Conservation (phyloP, 148 eudicot genomes). For the Simmondsia chinensis region DNA sequence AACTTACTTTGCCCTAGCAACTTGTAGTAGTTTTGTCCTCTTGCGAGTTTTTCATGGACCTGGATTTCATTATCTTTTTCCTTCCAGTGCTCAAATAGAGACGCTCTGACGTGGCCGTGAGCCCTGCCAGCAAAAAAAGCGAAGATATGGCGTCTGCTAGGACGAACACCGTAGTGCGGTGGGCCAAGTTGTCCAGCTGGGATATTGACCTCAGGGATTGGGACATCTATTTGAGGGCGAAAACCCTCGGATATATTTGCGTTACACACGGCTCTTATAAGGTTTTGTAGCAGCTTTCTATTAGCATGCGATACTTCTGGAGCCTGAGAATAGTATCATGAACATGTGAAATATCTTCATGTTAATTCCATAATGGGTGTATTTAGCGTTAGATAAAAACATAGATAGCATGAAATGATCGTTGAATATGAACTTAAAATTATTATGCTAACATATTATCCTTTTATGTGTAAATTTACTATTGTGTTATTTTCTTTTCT, state of each 20-base stretch:
- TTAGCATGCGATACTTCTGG: conserved; percentile 17
- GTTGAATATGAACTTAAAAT: too few species aligned
- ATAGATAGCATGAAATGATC: too few species aligned
- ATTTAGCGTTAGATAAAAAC: too few species aligned
- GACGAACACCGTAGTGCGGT: conserved; percentile 1
- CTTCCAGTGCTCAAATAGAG: conserved; percentile 24
- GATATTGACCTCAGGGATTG: conserved; percentile 24
- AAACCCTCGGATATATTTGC: conserved; percentile 38
- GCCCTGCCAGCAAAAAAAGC: conserved; percentile 39
- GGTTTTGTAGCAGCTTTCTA: conserved; percentile 13
- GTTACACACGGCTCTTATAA: conserved; percentile 35
- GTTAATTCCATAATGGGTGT: too few species aligned
- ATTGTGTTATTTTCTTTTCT: too few species aligned
- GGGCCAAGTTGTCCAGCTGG: conserved; percentile 9
- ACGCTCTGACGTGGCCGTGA: conserved; percentile 24
- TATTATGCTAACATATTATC: too few species aligned
- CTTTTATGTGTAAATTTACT: too few species aligned
- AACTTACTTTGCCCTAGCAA: conserved; percentile 31
- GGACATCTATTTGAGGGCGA: conserved; percentile 20
- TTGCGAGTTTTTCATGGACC: conserved; percentile 35
- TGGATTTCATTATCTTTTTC: conserved; percentile 36
- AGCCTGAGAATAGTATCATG: conserved; percentile 15
- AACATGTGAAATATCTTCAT: too few species aligned
- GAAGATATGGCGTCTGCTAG: conserved; percentile 13
- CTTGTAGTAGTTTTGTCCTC: conserved; percentile 25